A percentile compares a stretch with the other conserved stretches of the same genome.
Evolutionary conservation across 805 yeast species (phyloP).

Genomic region (Candida vartiovaarae): DNA sequence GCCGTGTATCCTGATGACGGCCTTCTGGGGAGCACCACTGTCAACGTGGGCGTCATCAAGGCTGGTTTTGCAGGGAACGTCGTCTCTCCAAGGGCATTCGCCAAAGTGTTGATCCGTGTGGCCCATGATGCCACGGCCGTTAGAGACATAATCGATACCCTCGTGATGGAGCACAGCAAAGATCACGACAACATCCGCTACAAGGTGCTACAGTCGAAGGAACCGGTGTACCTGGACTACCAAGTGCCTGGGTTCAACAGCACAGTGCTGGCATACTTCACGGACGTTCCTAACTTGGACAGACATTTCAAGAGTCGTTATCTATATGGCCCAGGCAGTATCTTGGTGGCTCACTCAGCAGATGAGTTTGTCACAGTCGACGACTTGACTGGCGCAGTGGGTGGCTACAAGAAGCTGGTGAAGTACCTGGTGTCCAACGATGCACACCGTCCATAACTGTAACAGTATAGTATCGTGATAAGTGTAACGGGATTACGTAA

Average conservation of each 20-base stretch:
- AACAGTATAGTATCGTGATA: no score
- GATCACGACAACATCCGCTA: conserved; percentile 20
- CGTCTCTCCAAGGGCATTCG: conserved; percentile 50
- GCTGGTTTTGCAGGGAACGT: conserved; percentile 68
- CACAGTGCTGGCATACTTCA: conserved; percentile 41
- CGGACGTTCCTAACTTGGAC: conserved; percentile 43
- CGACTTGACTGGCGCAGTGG: conserved; percentile 44
- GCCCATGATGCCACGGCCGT: conserved; percentile 40
- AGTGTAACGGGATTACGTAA: no score
- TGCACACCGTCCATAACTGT: background rate
- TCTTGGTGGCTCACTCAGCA: conserved; percentile 53
- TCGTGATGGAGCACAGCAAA: conserved; percentile 27
- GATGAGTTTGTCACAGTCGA: conserved; percentile 43
- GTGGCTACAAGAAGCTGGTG: conserved; percentile 36
- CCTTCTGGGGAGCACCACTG: conserved; percentile 51
- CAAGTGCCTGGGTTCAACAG: conserved; percentile 61
- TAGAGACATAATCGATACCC: conserved; percentile 18
- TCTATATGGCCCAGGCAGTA: conserved; percentile 63
- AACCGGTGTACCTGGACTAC: conserved; percentile 34
- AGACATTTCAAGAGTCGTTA: conserved; percentile 30
- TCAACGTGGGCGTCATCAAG: conserved; percentile 49
- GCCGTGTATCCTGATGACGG: conserved; percentile 43
- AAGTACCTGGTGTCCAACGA: conserved; percentile 9
- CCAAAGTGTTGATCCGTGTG: conserved; percentile 44
- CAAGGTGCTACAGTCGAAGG: conserved; percentile 25